phyloP scores from a whole-genome alignment of 1,284 basidiomycete species.

The Ceratobasidium sp. region DNA sequence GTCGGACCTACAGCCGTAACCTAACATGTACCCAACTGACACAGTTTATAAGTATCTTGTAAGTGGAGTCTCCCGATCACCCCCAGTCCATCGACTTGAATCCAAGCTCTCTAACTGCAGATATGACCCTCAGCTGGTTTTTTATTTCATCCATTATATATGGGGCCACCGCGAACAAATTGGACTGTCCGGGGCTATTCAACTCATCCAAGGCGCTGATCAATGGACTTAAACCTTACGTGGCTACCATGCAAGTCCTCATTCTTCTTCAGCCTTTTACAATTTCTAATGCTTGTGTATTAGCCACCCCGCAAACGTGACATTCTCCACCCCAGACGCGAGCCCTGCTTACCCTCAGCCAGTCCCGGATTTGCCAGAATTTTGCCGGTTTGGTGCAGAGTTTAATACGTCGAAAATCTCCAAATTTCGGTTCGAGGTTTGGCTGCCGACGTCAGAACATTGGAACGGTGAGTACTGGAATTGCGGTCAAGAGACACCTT shows the following conservation, averaged over 20 bases:
- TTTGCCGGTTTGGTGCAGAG: constrained; percentile 40
- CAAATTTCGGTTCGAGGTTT: constrained; percentile 39
- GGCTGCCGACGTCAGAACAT: constrained; percentile 20
- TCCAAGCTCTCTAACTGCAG: not conserved
- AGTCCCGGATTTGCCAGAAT: constrained; percentile 37
- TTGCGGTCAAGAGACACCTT: too few relatives aligned
- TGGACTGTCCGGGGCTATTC: constrained; percentile 34
- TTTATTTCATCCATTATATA: constrained; percentile 1
- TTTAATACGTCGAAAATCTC: constrained; percentile 39
- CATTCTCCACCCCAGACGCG: constrained; percentile 29
- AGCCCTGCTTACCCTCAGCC: constrained; percentile 28
- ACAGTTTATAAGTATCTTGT: not conserved
- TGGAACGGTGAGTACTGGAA: constrained; percentile 21
- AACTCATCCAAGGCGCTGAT: constrained; percentile 25
- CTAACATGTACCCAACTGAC: not conserved
- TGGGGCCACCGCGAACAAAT: constrained; percentile 4
- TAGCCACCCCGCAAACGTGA: constrained; percentile 40
- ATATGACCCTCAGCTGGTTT: constrained; percentile 7
- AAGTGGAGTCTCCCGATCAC: too few relatives aligned
- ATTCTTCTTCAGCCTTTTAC: not conserved
- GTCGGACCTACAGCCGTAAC: not conserved
- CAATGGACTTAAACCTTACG: constrained; percentile 28
- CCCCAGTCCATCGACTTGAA: not conserved
- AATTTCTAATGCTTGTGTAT: not conserved
- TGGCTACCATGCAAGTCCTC: constrained; percentile 5